A percentile compares a stretch with the other conserved stretches of the same genome.
Conservation (phyloP, 108 stramenopile genomes). For the Seminavis robusta region DNA sequence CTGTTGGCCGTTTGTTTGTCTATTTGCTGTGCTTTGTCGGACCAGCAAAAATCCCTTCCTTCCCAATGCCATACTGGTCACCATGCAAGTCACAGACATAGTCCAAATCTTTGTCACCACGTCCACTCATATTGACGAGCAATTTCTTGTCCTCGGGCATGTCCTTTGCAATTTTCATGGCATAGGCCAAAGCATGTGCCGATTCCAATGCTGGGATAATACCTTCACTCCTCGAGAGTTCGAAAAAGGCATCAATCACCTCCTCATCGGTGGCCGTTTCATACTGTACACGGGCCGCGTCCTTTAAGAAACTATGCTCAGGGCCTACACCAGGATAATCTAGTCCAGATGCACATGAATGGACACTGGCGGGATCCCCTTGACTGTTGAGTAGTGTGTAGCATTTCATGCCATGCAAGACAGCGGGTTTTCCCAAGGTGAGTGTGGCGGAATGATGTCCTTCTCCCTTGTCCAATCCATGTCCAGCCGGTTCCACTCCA, state of each 20-base stretch:
- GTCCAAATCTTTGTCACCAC: constrained; percentile 97
- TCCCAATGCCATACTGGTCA: constrained; percentile 11
- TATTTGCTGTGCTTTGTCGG: constrained; percentile 7
- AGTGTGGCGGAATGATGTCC: constrained; percentile 85
- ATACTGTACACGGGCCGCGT: constrained; percentile 82
- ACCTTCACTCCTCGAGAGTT: constrained; percentile 80
- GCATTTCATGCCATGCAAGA: constrained; percentile 88
- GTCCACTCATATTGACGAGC: constrained; percentile 93
- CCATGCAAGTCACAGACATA: constrained; percentile 10
- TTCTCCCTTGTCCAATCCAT: constrained; percentile 73
- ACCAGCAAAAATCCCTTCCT: constrained; percentile 17
- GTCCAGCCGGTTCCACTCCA: constrained; percentile 91
- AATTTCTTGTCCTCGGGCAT: constrained; percentile 85
- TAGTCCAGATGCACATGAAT: constrained; percentile 89
- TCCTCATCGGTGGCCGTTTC: constrained; percentile 85
- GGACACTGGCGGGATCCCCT: constrained; percentile 87
- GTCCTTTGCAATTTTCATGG: constrained; percentile 85
- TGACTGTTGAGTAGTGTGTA: constrained; percentile 76
- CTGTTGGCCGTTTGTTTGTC: no score
- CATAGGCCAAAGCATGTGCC: constrained; percentile 87
- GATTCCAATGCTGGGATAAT: constrained; percentile 94
- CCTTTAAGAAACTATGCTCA: constrained; percentile 90
- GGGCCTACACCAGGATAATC: constrained; percentile 96
- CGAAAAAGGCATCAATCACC: constrained; percentile 85
- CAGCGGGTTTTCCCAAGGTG: constrained; percentile 84